Base-by-base conservation (phyloP, 2,329 filamentous ascomycete species). In the Colletotrichum agaves region DNA sequence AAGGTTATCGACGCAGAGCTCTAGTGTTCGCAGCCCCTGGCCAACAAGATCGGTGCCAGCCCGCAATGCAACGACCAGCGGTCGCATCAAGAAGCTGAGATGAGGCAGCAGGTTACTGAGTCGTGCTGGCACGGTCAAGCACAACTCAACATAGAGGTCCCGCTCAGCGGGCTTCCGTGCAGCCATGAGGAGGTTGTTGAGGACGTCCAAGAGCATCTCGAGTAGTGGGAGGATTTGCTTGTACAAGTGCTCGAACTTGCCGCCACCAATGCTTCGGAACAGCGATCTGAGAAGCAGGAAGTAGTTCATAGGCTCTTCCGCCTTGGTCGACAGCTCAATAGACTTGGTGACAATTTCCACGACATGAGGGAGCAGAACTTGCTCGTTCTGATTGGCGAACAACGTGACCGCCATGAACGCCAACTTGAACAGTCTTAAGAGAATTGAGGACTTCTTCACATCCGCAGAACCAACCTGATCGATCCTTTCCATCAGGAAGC, bases 371-470 rank as follows among this genome's bases (percentile, higher is more conserved):
- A 98, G 84, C 13, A 99, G 84, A 2, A 99, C 94, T 76, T 96
- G 92, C 79, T 99, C 96, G 74, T 99, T 99, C 75, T 98, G 94
- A 8, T 88, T 86, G 0, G 94, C 94, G 78, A 99, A 99, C 1
- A 99, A 84, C 0, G 96, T 99, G 43, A 99, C 96, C 0, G 97
- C 97, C 96, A 99, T 99, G 78, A 99, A 99, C 0, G 95, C 97
- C 57, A 99, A 82, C 80, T 99, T 99, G 83, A 98, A 99, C 58
- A 99, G 88, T 62, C 97, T 88, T 57, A 99, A 82, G 37, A 99
- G 82, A 53, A 99, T 97, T 5, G 94, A 95, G 0, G 96, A 95
- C 78, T 95, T 97, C 76, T 93, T 94, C 60, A 96, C 90, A 78
- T 99, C 94, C 7, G 92, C 90, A 0, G 93, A 96, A 21, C 96